A percentile compares a stretch with the other conserved stretches of the same genome.
These are phyloP conservation scores for Holtermannia corniformis DNA, from an alignment of 768 basidiomycete genomes.

Conservation along the genomic window DNA sequence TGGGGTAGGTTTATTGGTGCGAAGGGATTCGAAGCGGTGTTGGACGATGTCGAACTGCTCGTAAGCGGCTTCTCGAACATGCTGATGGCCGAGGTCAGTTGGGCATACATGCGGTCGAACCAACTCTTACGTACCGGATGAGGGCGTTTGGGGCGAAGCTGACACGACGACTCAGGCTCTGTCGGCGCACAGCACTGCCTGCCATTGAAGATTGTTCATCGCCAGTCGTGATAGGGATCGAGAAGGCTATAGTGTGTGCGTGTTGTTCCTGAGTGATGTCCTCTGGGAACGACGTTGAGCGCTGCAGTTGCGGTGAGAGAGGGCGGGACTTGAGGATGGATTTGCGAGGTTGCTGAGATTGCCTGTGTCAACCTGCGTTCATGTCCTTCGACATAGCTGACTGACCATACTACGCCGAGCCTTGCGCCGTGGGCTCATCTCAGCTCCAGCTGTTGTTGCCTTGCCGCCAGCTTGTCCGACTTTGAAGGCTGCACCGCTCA, in stretches of 20 bases:
- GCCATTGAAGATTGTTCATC: constrained; percentile 1
- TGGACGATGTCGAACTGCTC: not conserved
- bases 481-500: not conserved
- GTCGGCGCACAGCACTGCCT: constrained; percentile 1
- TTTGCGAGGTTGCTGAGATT: constrained; percentile 38
- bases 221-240: constrained; percentile 2
- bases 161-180: constrained; percentile 23
- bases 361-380: not conserved
- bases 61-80: constrained; percentile 20
- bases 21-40: too few species aligned
- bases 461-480: not conserved
- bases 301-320: constrained; percentile 2
- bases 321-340: constrained; percentile 31
- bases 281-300: constrained; percentile 9
- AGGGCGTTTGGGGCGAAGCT: constrained; percentile 36
- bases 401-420: constrained; percentile 21
- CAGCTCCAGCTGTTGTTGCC: not conserved
- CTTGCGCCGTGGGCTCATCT: constrained; percentile 1
- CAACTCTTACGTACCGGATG: constrained; percentile 35
- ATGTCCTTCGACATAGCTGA: not conserved
- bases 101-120: not conserved
- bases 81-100: constrained; percentile 3
- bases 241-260: constrained; percentile 28
- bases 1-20: not conserved
- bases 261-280: constrained; percentile 12